phyloP scores from a whole-genome alignment of 139 green algal species.

The Yamagishiella unicocca region DNA sequence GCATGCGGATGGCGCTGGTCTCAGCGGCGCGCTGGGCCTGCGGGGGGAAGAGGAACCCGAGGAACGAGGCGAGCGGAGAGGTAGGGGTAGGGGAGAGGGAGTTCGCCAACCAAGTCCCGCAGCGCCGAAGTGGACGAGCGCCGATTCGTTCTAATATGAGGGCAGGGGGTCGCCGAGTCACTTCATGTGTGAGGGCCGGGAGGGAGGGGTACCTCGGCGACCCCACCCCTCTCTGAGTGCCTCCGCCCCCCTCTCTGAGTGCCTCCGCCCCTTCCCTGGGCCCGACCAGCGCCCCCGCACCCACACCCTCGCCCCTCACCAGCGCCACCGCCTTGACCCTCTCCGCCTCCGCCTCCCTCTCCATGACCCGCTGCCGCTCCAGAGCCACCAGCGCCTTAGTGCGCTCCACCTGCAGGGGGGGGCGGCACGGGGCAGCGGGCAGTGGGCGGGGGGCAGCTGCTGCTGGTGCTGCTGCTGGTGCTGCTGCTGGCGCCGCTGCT shows the following conservation, averaged over 20 bases:
- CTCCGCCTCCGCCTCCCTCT: conserved; percentile 68
- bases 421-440: no score
- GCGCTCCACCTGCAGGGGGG: conserved; percentile 55
- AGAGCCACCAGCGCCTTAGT: conserved; percentile 67
- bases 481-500: no score
- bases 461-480: no score
- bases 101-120: no score
- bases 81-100: not conserved
- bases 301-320: conserved; percentile 17
- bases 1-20: conserved; percentile 62
- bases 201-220: not conserved
- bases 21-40: conserved; percentile 68
- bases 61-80: not conserved
- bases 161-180: no score
- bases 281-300: no score
- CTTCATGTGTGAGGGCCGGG: no score
- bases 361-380: conserved; percentile 64
- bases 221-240: not conserved
- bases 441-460: no score
- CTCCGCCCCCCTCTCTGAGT: not conserved
- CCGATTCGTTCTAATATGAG: no score
- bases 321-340: conserved; percentile 54
- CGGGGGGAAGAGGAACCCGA: not conserved
- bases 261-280: no score
- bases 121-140: no score